Evolutionary conservation across 768 basidiomycete species (phyloP).

Genomic region (Hygrophoropsis aurantiaca): DNA sequence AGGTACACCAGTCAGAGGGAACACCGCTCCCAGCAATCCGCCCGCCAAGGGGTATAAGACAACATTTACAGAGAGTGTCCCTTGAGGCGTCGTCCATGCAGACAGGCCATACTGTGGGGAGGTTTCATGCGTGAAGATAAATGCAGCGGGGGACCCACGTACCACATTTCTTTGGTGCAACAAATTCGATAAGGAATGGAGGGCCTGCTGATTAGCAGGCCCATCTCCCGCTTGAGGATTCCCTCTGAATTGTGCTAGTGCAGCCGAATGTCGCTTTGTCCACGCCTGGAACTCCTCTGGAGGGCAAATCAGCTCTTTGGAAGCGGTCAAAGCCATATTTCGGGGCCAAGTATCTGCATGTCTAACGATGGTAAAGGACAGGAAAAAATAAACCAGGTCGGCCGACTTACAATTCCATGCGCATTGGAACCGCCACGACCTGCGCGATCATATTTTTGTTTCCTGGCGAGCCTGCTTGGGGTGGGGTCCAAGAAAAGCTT

Average conservation of each 20-base stretch:
- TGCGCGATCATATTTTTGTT: slow-evolving; percentile 38
- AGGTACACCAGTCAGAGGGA: slow-evolving; percentile 52
- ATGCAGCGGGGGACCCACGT: slow-evolving; percentile 17
- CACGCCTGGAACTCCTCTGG: slow-evolving; percentile 42
- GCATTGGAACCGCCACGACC: slow-evolving; percentile 28
- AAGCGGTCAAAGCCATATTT: slow-evolving; percentile 39
- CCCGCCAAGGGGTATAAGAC: slow-evolving; percentile 44
- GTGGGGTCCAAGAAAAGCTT: slow-evolving; percentile 40
- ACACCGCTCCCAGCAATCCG: slow-evolving; percentile 47
- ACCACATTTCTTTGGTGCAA: slow-evolving; percentile 48
- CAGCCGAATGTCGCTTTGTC: slow-evolving; percentile 41
- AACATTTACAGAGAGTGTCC: slow-evolving; percentile 42
- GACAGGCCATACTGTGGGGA: slow-evolving; percentile 46
- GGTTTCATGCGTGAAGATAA: slow-evolving; percentile 1
- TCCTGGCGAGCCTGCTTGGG: slow-evolving; percentile 35
- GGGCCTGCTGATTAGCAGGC: slow-evolving; percentile 42
- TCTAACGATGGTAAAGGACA: slow-evolving; percentile 31
- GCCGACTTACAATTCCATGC: slow-evolving; percentile 29
- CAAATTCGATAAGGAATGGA: slow-evolving; percentile 39
- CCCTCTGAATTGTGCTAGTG: slow-evolving; percentile 40
- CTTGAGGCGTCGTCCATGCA: slow-evolving; percentile 48
- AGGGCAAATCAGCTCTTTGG: slow-evolving; percentile 42
- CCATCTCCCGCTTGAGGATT: slow-evolving; percentile 33
- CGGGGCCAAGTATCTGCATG: slow-evolving; percentile 55
- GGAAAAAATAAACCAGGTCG: neutral